Percentiles rank a stretch among this genome's conserved stretches.
These are phyloP conservation scores for Fusarium brevicatenulatum DNA, from an alignment of 2,329 filamentous ascomycete species.

Conservation along the genomic window DNA sequence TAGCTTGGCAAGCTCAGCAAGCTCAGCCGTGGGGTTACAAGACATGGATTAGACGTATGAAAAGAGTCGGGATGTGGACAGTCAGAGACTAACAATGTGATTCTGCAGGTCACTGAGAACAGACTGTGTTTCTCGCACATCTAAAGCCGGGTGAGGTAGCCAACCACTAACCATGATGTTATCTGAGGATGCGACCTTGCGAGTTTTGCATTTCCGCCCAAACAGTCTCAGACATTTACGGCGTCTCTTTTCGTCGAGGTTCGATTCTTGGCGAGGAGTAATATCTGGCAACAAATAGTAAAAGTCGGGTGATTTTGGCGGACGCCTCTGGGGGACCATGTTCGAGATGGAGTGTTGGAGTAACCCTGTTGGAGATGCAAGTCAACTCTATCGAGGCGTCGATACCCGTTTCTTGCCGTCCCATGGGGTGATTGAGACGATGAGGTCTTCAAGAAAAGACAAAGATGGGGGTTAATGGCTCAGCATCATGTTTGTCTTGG, in stretches of 20 bases:
- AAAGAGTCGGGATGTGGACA: constrained; percentile 13
- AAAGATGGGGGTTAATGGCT: neutral
- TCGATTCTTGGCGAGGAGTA: constrained; percentile 7
- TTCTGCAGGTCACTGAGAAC: neutral
- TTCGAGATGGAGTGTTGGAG: neutral
- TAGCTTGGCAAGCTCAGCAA: neutral
- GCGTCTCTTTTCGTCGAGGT: neutral
- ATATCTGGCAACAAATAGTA: constrained; percentile 26
- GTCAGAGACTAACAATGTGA: neutral
- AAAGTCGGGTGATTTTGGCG: constrained; percentile 16
- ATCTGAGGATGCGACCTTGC: constrained; percentile 1
- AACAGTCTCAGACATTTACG: neutral
- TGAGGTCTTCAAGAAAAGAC: neutral
- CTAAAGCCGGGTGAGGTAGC: constrained; percentile 29
- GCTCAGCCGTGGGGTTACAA: constrained; percentile 3
- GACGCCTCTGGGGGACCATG: constrained; percentile 9
- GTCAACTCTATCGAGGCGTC: constrained; percentile 5
- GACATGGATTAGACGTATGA: constrained; percentile 14
- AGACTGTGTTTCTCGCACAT: constrained; percentile 33
- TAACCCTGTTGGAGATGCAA: neutral
- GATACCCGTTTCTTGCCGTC: constrained; percentile 24
- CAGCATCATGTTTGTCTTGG: neutral
- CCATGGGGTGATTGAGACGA: neutral
- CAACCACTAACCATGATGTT: constrained; percentile 10
- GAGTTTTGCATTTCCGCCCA: constrained; percentile 29